These are phyloP conservation scores for Acacia concinna DNA, from an alignment of 331 rosid genomes.

Conservation along the genomic window DNA sequence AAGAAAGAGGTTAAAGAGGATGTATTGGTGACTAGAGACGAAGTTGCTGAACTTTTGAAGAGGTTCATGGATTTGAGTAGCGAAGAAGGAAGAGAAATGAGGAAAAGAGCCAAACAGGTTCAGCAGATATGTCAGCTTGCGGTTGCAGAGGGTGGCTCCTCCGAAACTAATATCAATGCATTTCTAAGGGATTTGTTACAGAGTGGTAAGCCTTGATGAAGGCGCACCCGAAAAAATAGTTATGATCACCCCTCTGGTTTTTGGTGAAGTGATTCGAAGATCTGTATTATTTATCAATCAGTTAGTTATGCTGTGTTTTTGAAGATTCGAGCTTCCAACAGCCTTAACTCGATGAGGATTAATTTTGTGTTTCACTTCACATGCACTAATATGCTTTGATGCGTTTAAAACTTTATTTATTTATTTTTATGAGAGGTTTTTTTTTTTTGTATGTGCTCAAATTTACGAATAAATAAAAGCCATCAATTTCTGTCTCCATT, in stretches of 20 bases:
- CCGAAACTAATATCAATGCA: slow-evolving; percentile 20
- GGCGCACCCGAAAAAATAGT: not conserved
- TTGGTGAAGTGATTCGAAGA: not conserved
- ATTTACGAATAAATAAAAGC: too few relatives aligned
- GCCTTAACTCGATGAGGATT: not conserved
- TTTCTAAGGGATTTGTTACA: slow-evolving; percentile 11
- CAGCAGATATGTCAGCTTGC: slow-evolving; percentile 15
- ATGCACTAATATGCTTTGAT: not conserved
- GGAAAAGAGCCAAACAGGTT: slow-evolving; percentile 30
- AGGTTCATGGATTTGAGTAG: slow-evolving; percentile 38
- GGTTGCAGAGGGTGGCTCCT: slow-evolving; percentile 33
- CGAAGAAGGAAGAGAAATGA: slow-evolving; percentile 4
- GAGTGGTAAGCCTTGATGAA: not conserved
- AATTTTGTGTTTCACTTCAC: not conserved
- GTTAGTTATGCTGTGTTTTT: not conserved
- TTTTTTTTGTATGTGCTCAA: too few relatives aligned
- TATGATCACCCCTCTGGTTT: not conserved
- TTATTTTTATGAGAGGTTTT: too few relatives aligned
- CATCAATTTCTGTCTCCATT: too few relatives aligned
- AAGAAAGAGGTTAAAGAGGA: not conserved
- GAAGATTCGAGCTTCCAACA: not conserved
- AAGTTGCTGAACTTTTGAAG: slow-evolving; percentile 23
- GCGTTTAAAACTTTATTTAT: not conserved
- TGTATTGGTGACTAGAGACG: slow-evolving; percentile 21
- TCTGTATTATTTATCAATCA: not conserved